These are phyloP conservation scores for Hypoxylon intermedium DNA, from an alignment of 495 filamentous ascomycete species.

Conservation along the genomic window DNA sequence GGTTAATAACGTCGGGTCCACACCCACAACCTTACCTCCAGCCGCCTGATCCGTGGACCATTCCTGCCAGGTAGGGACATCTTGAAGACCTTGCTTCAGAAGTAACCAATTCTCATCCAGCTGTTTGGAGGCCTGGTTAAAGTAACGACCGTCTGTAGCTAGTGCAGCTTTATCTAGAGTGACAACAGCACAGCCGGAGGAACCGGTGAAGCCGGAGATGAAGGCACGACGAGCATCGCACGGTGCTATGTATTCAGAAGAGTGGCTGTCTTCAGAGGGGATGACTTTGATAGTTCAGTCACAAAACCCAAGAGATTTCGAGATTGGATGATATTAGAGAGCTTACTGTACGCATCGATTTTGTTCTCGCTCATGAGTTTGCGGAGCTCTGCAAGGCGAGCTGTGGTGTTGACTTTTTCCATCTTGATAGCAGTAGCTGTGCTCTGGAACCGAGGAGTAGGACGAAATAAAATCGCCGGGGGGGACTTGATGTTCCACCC, in stretches of 20 bases:
- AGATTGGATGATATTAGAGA: slow-evolving; percentile 28
- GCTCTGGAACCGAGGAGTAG: slow-evolving; percentile 29
- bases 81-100: slow-evolving; percentile 89
- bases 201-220: slow-evolving; percentile 94
- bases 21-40: slow-evolving; percentile 84
- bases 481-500: slow-evolving; percentile 13
- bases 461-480: background rate
- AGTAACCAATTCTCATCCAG: slow-evolving; percentile 91
- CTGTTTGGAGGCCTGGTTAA: slow-evolving; percentile 95
- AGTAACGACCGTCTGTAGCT: slow-evolving; percentile 96
- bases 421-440: slow-evolving; percentile 63
- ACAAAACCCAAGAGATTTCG: slow-evolving; percentile 4
- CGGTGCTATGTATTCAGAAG: slow-evolving; percentile 95
- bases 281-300: slow-evolving; percentile 68
- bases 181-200: slow-evolving; percentile 90
- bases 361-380: slow-evolving; percentile 86
- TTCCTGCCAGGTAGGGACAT: slow-evolving; percentile 97
- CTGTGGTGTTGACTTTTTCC: slow-evolving; percentile 82
- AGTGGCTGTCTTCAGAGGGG: slow-evolving; percentile 96
- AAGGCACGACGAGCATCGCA: slow-evolving; percentile 92
- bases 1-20: slow-evolving; percentile 89
- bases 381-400: slow-evolving; percentile 77
- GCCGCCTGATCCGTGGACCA: slow-evolving; percentile 89
- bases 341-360: slow-evolving; percentile 92
- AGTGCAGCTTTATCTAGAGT: slow-evolving; percentile 86